Base-by-base conservation (phyloP, 371 early-diverging fungal species). In the Mortierella sp. region DNA sequence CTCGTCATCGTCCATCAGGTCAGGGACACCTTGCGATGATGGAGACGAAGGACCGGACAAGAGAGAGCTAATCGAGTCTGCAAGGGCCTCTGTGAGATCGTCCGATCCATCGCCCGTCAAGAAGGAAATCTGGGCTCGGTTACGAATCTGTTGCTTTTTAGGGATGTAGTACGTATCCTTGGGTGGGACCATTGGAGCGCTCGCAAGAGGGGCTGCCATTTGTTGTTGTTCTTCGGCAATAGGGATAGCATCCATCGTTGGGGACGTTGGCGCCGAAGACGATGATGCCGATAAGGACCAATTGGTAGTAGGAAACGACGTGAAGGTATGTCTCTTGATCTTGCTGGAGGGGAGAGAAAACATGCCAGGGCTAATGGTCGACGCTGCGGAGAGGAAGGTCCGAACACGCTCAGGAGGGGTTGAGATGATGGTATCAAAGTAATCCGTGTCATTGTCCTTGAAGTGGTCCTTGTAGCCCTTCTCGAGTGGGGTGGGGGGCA, bases 341-440 rank as follows among this genome's bases (percentile, higher is more conserved):
- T 83, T 83, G 75, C 74, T 80, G 4, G 84, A 76, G 1, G 84
- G 77, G 10, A 44, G 45, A 9, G 84, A 83, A 55, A 83, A 83
- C 84, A 83, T 83, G 75, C 79, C 80, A 11, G 84, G 84, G 70
- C 80, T 80, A 48, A 83, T 83, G 26, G 84, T 78, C 55, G 77
- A 74, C 1, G 74, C 80, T 28, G 84, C 78, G 16, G 84, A 84
- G 19, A 84, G 80, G 80, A 83, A 83, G 19, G 80, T 77, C 48
- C 72, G 68, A 28, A 84, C 84, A 34, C 80, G 77, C 31, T 84
- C 84, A 1, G 84, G 80, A 21, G 84, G 84, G 0, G 84, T 80
- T 50, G 60, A 77, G 55, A 84, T 80, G 70, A 84, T 84, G 44
- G 80, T 84, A 13, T 77, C 48, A 75, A 84, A 84, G 60, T 73